Evolutionary conservation across 495 filamentous ascomycete species (phyloP).

Genomic region (Penicillium dipodomyicola): DNA sequence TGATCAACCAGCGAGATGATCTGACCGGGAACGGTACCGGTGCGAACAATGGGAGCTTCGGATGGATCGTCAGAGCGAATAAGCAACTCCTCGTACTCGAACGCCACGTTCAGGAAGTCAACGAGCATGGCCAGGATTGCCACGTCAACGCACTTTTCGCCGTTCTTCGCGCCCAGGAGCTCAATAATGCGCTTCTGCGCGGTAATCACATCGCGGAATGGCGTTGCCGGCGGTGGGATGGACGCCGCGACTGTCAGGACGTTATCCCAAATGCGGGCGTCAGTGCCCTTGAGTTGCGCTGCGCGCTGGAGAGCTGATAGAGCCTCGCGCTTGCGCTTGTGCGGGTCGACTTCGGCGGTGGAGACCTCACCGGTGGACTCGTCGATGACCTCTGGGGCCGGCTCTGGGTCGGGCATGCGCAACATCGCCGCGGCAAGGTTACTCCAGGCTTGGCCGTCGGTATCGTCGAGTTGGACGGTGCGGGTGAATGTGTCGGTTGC

Average conservation of each 20-base stretch:
- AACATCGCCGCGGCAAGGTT: constrained; percentile 86
- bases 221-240: constrained; percentile 65
- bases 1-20: constrained; percentile 72
- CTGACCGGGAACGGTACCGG: constrained; percentile 47
- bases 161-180: constrained; percentile 61
- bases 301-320: constrained; percentile 82
- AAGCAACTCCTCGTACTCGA: constrained; percentile 40
- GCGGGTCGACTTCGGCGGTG: constrained; percentile 44
- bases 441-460: constrained; percentile 89
- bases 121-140: constrained; percentile 70
- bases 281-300: constrained; percentile 72
- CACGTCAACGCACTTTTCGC: constrained; percentile 75
- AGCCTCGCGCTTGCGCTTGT: constrained; percentile 67
- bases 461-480: constrained; percentile 76
- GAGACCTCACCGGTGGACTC: constrained; percentile 22
- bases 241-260: constrained; percentile 80
- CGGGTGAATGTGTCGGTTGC: constrained; percentile 83
- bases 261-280: constrained; percentile 94
- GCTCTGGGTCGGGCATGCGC: constrained; percentile 40
- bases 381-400: constrained; percentile 30
- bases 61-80: constrained; percentile 23
- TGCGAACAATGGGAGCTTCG: constrained; percentile 35
- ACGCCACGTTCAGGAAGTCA: constrained; percentile 60
- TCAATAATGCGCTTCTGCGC: constrained; percentile 72
- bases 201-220: constrained; percentile 69